phyloP scores from a whole-genome alignment of 2,329 filamentous ascomycete species.

The Mariannaea elegans region DNA sequence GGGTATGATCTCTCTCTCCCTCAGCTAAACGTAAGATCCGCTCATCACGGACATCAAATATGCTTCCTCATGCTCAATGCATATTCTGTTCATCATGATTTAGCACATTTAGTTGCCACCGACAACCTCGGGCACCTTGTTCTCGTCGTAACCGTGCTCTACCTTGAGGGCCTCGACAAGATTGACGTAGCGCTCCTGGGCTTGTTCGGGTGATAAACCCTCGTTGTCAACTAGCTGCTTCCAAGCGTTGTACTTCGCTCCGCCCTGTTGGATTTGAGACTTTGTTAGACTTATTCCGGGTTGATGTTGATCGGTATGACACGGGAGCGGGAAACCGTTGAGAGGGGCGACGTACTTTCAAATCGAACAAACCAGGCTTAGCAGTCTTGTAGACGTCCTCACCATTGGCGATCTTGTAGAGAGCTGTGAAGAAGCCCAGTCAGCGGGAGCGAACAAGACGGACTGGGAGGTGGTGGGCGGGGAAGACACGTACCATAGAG shows the following conservation, averaged over 20 bases:
- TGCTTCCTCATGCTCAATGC: slow-evolving; percentile 24
- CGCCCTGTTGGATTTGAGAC: slow-evolving; percentile 63
- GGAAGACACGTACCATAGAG: slow-evolving; percentile 61
- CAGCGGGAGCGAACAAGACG: background rate
- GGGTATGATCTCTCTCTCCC: slow-evolving; percentile 17
- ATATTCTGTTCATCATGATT: slow-evolving; percentile 21
- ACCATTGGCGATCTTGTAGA: slow-evolving; percentile 66
- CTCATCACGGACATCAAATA: background rate
- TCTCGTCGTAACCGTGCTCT: slow-evolving; percentile 72
- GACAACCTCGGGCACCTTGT: slow-evolving; percentile 70
- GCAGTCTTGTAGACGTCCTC: slow-evolving; percentile 66
- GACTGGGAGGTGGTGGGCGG: background rate
- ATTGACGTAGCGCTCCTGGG: slow-evolving; percentile 80
- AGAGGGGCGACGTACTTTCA: slow-evolving; percentile 63
- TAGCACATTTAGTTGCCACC: slow-evolving; percentile 36
- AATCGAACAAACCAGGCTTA: slow-evolving; percentile 73
- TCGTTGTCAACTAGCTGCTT: slow-evolving; percentile 73
- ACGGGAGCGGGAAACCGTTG: background rate
- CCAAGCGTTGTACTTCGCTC: slow-evolving; percentile 85
- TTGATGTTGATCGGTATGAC: background rate
- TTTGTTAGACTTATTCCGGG: slow-evolving; percentile 17
- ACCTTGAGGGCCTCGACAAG: slow-evolving; percentile 77
- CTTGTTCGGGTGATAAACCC: slow-evolving; percentile 68
- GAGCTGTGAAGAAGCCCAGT: slow-evolving; percentile 48
- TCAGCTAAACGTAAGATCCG: background rate